phyloP scores from a whole-genome alignment of 2,329 filamentous ascomycete species.

The Clarireedia paspali region DNA sequence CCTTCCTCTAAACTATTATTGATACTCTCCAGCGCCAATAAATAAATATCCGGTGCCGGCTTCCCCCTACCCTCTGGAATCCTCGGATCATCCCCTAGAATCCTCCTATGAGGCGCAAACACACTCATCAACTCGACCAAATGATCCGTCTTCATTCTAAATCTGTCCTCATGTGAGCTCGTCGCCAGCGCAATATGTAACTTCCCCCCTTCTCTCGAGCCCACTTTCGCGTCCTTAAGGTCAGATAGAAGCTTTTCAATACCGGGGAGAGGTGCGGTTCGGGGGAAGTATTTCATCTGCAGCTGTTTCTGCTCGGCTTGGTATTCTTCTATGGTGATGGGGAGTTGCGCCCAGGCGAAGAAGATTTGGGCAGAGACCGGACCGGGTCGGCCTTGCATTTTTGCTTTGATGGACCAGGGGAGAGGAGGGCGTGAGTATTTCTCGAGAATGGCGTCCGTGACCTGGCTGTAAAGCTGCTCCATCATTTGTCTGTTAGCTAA shows the following conservation, averaged over 20 bases:
- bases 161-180: slow-evolving; percentile 48
- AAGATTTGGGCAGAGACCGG: slow-evolving; percentile 49
- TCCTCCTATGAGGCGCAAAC: slow-evolving; percentile 63
- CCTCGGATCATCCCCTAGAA: slow-evolving; percentile 78
- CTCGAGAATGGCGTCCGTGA: slow-evolving; percentile 73
- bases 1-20: slow-evolving; percentile 63
- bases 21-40: slow-evolving; percentile 76
- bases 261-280: slow-evolving; percentile 70
- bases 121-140: slow-evolving; percentile 50
- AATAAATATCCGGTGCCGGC: slow-evolving; percentile 89
- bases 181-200: slow-evolving; percentile 75
- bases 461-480: slow-evolving; percentile 66
- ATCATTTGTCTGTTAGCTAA: no score
- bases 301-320: slow-evolving; percentile 48
- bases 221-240: slow-evolving; percentile 32
- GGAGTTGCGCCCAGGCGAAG: slow-evolving; percentile 77
- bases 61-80: slow-evolving; percentile 80
- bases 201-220: slow-evolving; percentile 30
- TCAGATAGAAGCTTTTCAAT: slow-evolving; percentile 59
- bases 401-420: slow-evolving; percentile 93
- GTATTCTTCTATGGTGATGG: slow-evolving; percentile 66
- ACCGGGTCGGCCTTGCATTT: slow-evolving; percentile 42
- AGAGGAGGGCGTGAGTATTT: slow-evolving; percentile 66
- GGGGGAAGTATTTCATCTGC: slow-evolving; percentile 66
- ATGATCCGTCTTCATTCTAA: slow-evolving; percentile 35